Evolutionary conservation across 1,284 basidiomycete species (phyloP), one percentile per base, ranked within the genome.

Genomic region (Prillingera fragicola): DNA sequence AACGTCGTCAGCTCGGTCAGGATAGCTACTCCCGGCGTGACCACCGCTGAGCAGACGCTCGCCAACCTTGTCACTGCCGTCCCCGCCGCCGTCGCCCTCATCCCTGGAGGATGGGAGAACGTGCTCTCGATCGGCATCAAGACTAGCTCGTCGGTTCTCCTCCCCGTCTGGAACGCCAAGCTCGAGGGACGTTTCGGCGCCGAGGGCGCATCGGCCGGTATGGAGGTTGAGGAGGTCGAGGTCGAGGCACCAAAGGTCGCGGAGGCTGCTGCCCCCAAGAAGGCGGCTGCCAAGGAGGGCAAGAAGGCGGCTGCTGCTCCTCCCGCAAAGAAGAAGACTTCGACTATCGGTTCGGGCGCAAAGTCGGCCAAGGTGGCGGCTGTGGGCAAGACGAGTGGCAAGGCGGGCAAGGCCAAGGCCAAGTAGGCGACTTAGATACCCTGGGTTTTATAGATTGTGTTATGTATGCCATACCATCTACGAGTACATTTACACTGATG

Each of bases 111-210:
- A 18, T 96, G 92, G 92, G 82, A 85, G 44, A 96, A 96, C 65
- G 75, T 98, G 37, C 88, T 95, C 60, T 84, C 81, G 49, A 70
- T 98, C 22, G 80, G 91, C 55, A 82, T 98, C 74, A 98, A 98
- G 74, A 95, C 90, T 3, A 86, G 81, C 54, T 80, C 79, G 15
- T 87, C 84, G 39, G 76, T 83, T n/a, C 82, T 85, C 52, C 73
- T 98, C 23, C 94, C 94, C 1, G 81, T 98, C 57, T 98, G 90
- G 89, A 81, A 77, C 33, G 79, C 81, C 36, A 75, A 74, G 12
- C 75, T 75, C 5, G 76, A 79, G 35, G 80, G 78, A 28, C 54
- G 60, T 41, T 63, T 65, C 52, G 46, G 43, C 21, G 42, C 41
- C 21, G 53, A 33, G 28, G 45, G 43, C 9, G 43, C 32, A 18